Conservation (phyloP, 1,284 basidiomycete genomes). For the Moesziomyces antarcticus region DNA sequence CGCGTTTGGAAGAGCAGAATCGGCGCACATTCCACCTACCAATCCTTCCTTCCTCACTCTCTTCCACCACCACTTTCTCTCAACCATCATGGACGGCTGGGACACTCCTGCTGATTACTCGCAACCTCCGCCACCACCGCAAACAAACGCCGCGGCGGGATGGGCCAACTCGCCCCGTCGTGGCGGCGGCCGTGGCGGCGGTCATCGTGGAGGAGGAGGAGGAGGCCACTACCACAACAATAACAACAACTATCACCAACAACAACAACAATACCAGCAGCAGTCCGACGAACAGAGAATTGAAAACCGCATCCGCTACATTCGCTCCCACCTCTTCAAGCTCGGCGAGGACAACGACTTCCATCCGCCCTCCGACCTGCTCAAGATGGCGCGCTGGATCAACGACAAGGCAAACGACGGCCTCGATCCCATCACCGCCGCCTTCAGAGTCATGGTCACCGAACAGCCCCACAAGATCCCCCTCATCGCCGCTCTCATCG, state of each 20-base stretch:
- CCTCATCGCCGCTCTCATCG: constrained; percentile 61
- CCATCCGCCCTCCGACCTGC: constrained; percentile 53
- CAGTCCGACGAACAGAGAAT: constrained; percentile 39
- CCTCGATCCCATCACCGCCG: constrained; percentile 43
- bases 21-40: too few species aligned
- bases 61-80: background rate
- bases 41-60: background rate
- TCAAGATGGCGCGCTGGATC: constrained; percentile 59
- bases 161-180: constrained; percentile 43
- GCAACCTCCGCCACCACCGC: background rate
- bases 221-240: constrained; percentile 12
- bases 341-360: constrained; percentile 56
- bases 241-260: constrained; percentile 5
- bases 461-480: constrained; percentile 61
- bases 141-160: constrained; percentile 7
- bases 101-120: constrained; percentile 10
- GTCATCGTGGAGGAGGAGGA: constrained; percentile 17
- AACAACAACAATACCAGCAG: constrained; percentile 18
- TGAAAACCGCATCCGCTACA: constrained; percentile 43
- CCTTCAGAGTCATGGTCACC: constrained; percentile 59
- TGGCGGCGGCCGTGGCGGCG: constrained; percentile 21
- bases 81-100: constrained; percentile 28
- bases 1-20: background rate
- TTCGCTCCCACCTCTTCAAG: constrained; percentile 50
- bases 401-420: constrained; percentile 46